Evolutionary conservation across 2,329 filamentous ascomycete genomes (phyloP), one percentile per base, ranked within the genome.

Genomic region (Colletotrichum melonis): DNA sequence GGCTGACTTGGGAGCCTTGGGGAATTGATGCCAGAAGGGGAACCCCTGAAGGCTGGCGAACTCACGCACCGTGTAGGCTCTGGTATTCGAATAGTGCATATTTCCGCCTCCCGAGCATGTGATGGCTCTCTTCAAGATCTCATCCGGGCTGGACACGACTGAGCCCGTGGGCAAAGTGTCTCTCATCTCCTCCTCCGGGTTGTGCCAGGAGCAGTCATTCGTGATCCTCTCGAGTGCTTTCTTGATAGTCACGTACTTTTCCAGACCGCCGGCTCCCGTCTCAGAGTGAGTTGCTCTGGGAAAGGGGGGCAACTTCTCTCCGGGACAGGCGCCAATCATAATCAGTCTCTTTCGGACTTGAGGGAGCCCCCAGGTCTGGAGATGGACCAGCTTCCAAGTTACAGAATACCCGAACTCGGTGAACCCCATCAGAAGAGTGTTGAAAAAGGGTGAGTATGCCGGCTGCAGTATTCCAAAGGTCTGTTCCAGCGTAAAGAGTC

Each of bases 401-500:
- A 96, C 84, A 0, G 91, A 94, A 79, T 94, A 97, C 1, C 90
- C 90, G 30, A 87, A 81, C 3, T 88, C 82, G 0, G 93, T 91
- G 66, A 95, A 91, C 38, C 91, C 89, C 30, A 87, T 83, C 3
- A 97, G 83, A 0, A 95, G 81, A 0, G 86, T 82, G 52, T 88
- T 84, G 59, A 95, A 92, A 65, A 88, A 91, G 67, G 92, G 90
- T 0, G 85, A 81, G 0, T 87, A 81, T 19, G 46, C 65, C 6
- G 8, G 0, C 26, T 86, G 84, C 0, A 89, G 80, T 1, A 97
- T 87, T 0, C 94, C 94, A 65, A 90, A 91, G 0, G 94, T 95
- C 78, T 97, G 93, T 77, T 97, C 95, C 0, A 97, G 83, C 0
- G 94, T 97, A 1, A 94, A 88, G 0, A 97, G 78, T 0, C 94